Conservation (phyloP, 345 rosid species). For the Rubroshorea leprosula region DNA sequence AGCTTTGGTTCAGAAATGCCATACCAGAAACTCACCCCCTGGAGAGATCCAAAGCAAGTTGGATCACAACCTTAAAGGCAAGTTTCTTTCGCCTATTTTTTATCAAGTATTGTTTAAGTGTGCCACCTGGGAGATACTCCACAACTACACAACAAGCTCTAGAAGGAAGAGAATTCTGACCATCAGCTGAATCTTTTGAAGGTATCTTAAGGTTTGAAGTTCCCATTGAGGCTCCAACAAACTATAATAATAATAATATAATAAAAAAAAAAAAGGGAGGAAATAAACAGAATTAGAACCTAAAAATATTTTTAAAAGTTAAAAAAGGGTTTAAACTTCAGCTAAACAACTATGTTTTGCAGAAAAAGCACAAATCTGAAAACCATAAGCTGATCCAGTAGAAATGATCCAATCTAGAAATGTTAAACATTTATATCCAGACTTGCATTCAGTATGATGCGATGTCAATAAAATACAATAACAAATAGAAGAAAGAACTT, state of each 20-base stretch:
- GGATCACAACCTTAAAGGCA: conserved; percentile 59
- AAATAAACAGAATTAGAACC: too few relatives aligned
- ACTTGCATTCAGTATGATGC: neutral
- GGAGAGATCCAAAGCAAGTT: conserved; percentile 83
- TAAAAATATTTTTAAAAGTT: neutral
- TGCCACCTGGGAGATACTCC: conserved; percentile 81
- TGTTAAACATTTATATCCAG: neutral
- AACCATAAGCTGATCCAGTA: neutral
- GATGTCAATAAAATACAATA: neutral
- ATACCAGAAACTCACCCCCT: conserved; percentile 55
- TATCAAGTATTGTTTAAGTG: conserved; percentile 72
- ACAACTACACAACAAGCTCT: conserved; percentile 91
- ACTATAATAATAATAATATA: conserved; percentile 31
- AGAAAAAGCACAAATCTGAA: neutral
- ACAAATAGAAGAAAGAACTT: conserved; percentile 11
- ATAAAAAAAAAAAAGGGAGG: neutral
- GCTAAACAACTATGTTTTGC: neutral
- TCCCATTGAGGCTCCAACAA: conserved; percentile 95
- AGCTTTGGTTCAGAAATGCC: neutral
- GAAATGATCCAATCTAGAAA: conserved; percentile 6
- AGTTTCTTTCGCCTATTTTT: conserved; percentile 72
- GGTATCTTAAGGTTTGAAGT: conserved; percentile 78
- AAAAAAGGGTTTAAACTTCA: neutral
- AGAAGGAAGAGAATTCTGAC: conserved; percentile 35
- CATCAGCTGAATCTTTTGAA: conserved; percentile 31